phyloP scores from a whole-genome alignment of 805 yeast species.

The Ogataea philodendri region DNA sequence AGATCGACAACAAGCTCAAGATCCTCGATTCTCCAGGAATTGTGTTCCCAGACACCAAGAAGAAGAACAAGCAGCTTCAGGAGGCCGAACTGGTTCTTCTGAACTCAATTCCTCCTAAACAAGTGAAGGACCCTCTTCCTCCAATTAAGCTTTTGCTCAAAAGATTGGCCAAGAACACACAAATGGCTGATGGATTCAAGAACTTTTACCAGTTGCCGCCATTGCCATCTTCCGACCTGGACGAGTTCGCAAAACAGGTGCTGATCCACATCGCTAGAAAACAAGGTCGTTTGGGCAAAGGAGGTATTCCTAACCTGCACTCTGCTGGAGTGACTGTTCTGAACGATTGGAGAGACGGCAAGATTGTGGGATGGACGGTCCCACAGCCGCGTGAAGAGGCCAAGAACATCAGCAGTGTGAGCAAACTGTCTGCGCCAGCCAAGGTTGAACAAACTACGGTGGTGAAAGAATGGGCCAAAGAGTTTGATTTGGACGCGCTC shows the following conservation, averaged over 20 bases:
- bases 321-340: slow-evolving; percentile 81
- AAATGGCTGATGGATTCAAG: slow-evolving; percentile 75
- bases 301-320: slow-evolving; percentile 88
- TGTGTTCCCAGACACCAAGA: slow-evolving; percentile 71
- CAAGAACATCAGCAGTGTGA: slow-evolving; percentile 34
- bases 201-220: slow-evolving; percentile 77
- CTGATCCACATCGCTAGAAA: slow-evolving; percentile 90
- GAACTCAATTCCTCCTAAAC: slow-evolving; percentile 87
- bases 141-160: slow-evolving; percentile 77
- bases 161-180: slow-evolving; percentile 67
- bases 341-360: slow-evolving; percentile 97
- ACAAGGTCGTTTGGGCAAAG: slow-evolving; percentile 87
- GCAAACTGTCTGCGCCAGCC: slow-evolving; percentile 40
- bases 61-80: slow-evolving; percentile 52
- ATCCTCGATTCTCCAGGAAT: slow-evolving; percentile 96
- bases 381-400: slow-evolving; percentile 43
- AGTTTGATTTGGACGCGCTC: slow-evolving; percentile 85
- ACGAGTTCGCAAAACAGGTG: slow-evolving; percentile 80
- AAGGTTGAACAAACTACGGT: slow-evolving; percentile 67
- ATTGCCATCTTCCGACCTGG: slow-evolving; percentile 64
- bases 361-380: slow-evolving; percentile 84
- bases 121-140: slow-evolving; percentile 77
- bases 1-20: slow-evolving; percentile 84
- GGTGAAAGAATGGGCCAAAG: slow-evolving; percentile 90
- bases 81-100: slow-evolving; percentile 87